Conservation (phyloP, 495 filamentous ascomycete genomes). For the Polyplosphaeria fusca region DNA sequence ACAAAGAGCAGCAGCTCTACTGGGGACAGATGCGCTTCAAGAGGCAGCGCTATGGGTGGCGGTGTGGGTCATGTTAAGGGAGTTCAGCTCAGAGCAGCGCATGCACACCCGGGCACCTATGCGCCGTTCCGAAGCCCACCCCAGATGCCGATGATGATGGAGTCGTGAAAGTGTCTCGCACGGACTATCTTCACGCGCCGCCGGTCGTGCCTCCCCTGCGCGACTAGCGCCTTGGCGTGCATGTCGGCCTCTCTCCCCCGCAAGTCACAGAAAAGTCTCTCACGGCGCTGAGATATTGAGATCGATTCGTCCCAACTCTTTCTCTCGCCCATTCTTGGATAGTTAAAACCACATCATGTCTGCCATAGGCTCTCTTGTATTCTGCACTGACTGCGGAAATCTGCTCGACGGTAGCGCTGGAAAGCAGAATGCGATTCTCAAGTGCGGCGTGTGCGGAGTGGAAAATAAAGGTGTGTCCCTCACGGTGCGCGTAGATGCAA, state of each 20-base stretch:
- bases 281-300: too few relatives aligned
- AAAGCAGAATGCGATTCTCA: constrained; percentile 66
- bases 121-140: too few relatives aligned
- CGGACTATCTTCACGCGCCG: not conserved
- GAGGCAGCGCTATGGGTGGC: not conserved
- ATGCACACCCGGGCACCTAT: too few relatives aligned
- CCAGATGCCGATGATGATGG: too few relatives aligned
- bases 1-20: not conserved
- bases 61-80: too few relatives aligned
- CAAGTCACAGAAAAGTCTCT: not conserved
- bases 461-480: constrained; percentile 66
- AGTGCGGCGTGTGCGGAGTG: constrained; percentile 81
- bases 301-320: too few relatives aligned
- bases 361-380: constrained; percentile 82
- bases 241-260: not conserved
- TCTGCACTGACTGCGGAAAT: constrained; percentile 92
- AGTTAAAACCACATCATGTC: constrained; percentile 56
- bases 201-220: not conserved
- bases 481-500: not conserved
- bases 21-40: not conserved
- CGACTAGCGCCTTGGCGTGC: not conserved
- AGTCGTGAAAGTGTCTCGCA: not conserved
- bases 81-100: too few relatives aligned
- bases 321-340: not conserved
- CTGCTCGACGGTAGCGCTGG: constrained; percentile 77